Evolutionary conservation across 495 filamentous ascomycete species (phyloP).

Genomic region (Barbatosphaeria neglecta): DNA sequence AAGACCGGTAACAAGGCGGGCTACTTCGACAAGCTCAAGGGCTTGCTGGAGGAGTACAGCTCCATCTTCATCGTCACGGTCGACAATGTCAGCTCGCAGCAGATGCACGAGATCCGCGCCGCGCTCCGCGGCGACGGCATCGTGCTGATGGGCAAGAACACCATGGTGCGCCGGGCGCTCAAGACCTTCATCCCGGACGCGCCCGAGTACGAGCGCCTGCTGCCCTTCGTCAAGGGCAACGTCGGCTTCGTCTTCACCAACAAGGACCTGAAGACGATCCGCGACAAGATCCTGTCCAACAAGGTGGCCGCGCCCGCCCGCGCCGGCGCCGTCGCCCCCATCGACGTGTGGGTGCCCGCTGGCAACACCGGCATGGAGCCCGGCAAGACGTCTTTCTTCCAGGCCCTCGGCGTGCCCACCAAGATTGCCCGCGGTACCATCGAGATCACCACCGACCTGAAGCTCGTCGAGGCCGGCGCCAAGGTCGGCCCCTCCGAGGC

Average conservation of each 20-base stretch:
- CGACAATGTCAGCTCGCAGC: conserved; percentile 96
- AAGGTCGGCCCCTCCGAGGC: conserved; percentile 99
- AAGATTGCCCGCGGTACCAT: conserved; percentile 99
- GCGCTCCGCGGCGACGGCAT: conserved; percentile 78
- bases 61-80: conserved; percentile 95
- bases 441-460: conserved; percentile 97
- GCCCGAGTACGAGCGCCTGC: conserved; percentile 94
- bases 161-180: conserved; percentile 96
- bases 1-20: conserved; percentile 83
- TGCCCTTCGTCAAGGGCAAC: conserved; percentile 93
- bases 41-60: conserved; percentile 79
- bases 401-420: conserved; percentile 99
- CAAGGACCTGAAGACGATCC: conserved; percentile 77
- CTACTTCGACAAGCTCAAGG: conserved; percentile 99
- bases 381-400: conserved; percentile 99
- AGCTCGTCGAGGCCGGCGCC: conserved; percentile 82
- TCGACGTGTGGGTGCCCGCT: conserved; percentile 82
- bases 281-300: conserved; percentile 90
- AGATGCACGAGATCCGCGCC: conserved; percentile 99
- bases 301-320: conserved; percentile 93
- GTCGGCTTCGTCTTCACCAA: conserved; percentile 99
- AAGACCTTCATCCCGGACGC: conserved; percentile 85
- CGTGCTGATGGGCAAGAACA: conserved; percentile 99
- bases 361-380: conserved; percentile 99
- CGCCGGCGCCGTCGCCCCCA: conserved; percentile 89